These are phyloP conservation scores for Pythium periplocum DNA, from an alignment of 352 stramenopile species.

Conservation along the genomic window DNA sequence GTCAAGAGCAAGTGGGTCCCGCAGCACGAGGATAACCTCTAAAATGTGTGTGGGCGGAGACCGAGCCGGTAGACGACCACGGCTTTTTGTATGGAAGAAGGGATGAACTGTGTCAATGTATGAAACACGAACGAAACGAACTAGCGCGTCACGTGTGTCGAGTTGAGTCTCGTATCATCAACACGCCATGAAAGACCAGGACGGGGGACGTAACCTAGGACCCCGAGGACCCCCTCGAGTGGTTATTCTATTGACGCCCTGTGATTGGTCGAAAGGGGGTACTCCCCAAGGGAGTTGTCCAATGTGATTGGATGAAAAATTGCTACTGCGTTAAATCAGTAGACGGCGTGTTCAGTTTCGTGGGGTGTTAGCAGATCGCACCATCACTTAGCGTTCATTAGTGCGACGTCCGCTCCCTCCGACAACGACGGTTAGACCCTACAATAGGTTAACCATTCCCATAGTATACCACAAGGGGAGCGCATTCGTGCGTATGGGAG, in stretches of 20 bases:
- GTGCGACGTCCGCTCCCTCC: conserved; percentile 62
- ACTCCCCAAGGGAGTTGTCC: too few species aligned
- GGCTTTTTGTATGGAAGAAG: too few species aligned
- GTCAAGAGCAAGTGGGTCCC: conserved; percentile 62
- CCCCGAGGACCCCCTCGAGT: too few species aligned
- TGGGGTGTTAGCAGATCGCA: conserved; percentile 74
- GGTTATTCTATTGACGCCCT: too few species aligned
- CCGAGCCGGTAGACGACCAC: too few species aligned
- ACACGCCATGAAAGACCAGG: too few species aligned
- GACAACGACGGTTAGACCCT: conserved; percentile 56
- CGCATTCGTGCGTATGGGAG: conserved; percentile 12
- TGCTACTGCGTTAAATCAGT: conserved; percentile 34
- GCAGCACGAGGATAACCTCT: conserved; percentile 58
- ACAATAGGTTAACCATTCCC: not conserved
- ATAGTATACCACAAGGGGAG: not conserved
- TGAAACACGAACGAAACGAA: too few species aligned
- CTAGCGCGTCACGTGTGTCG: too few species aligned
- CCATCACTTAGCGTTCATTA: conserved; percentile 72
- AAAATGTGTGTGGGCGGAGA: not conserved
- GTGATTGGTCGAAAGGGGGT: too few species aligned
- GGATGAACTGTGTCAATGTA: too few species aligned
- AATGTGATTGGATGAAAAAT: conserved; percentile 37
- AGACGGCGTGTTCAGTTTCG: conserved; percentile 71
- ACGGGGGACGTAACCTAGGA: too few species aligned
- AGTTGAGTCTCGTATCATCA: too few species aligned